Evolutionary conservation across 495 filamentous ascomycete species (phyloP), one percentile per base, ranked within the genome.

Genomic region (Lophiostoma macrostomum): DNA sequence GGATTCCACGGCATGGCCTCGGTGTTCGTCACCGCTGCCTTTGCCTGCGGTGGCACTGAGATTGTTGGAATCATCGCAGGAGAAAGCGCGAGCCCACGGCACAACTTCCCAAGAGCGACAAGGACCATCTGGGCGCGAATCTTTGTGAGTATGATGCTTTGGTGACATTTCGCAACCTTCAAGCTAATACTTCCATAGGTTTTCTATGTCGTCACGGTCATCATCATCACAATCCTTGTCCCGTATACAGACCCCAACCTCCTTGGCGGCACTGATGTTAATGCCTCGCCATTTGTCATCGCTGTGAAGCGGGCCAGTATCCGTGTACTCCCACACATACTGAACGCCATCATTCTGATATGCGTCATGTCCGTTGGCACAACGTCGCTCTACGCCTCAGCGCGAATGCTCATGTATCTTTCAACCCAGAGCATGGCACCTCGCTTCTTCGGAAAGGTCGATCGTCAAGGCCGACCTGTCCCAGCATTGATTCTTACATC

Each of bases 181-280:
- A n/a, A n/a, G n/a, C n/a, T n/a, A n/a, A n/a, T n/a, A n/a, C n/a
- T n/a, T n/a, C n/a, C n/a, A n/a, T n/a, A n/a, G 31, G 67, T 79
- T 57, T 89, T 93, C 68, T 93, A 90, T 63, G 74, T 93, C 43
- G 67, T 90, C 7, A 79, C 77, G 40, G 79, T 89, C 31, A 79
- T 87, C 60, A 81, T 91, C 50, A 75, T 93, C 52, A 85, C 86
- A 22, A 73, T 93, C 28, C 76, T 90, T 16, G 74, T 93, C n/a
- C 74, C 77, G 13, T 74, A 73, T 41, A 67, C 80, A 60, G 82
- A 67, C 29, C 52, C 31, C 27, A 62, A 71, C 56, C 67, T 75
- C 51, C 64, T 81, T 64, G 65, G 72, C 5, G 72, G 69, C 12
- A 61, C 76, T 14, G 74, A 77, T 56, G 76, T 76, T 18, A 73